phyloP scores from a whole-genome alignment of 306 rosid species.

The Trifolium subterraneum region DNA sequence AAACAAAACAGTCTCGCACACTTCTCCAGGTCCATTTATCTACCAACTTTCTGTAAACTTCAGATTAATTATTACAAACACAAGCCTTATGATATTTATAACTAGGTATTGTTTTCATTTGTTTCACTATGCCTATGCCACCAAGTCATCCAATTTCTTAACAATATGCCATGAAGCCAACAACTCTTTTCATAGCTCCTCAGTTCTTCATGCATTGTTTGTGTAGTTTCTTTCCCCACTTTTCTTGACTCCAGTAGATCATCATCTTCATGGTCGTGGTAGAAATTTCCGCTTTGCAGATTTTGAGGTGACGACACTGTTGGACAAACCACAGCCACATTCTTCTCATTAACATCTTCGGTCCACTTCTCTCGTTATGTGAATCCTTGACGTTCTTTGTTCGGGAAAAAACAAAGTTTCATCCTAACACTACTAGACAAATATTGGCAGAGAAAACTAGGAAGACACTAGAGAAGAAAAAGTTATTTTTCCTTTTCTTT shows the following conservation, averaged over 20 bases:
- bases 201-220: conserved; percentile 56
- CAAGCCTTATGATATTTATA: conserved; percentile 4
- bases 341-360: conserved; percentile 59
- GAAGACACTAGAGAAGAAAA: no score
- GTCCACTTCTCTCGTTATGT: conserved; percentile 59
- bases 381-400: background rate
- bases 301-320: conserved; percentile 63
- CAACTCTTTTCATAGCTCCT: conserved; percentile 58
- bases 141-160: conserved; percentile 15
- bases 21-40: no score
- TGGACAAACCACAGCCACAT: conserved; percentile 72
- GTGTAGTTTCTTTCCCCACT: conserved; percentile 57
- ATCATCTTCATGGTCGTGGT: conserved; percentile 55
- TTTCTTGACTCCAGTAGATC: conserved; percentile 61
- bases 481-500: no score
- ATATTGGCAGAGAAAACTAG: background rate
- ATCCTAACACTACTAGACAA: background rate
- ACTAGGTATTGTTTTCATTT: background rate
- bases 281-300: conserved; percentile 48
- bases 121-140: background rate
- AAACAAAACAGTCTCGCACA: no score
- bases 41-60: no score
- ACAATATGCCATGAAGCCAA: conserved; percentile 19
- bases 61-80: background rate
- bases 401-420: background rate